phyloP scores from a whole-genome alignment of 1,284 basidiomycete genomes.

The Moesziomyces globuligerus region DNA sequence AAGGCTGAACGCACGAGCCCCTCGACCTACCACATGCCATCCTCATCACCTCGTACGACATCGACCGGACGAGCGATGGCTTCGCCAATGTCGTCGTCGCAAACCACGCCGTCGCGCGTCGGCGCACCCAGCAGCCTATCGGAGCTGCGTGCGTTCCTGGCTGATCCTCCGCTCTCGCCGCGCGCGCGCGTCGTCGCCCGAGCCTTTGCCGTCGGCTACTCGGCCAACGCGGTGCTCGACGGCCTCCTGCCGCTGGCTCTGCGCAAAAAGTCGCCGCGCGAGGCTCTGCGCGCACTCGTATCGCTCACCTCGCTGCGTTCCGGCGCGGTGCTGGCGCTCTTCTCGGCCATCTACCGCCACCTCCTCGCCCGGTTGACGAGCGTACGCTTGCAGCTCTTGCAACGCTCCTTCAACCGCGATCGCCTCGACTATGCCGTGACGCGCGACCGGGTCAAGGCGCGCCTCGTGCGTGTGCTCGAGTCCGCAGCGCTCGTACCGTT shows the following conservation, averaged over 20 bases:
- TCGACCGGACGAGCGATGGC: too few relatives aligned
- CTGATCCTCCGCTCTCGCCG: slow-evolving; percentile 34
- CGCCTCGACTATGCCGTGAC: slow-evolving; percentile 19
- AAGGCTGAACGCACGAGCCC: too few relatives aligned
- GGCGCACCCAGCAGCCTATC: slow-evolving; percentile 11
- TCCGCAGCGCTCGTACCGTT: slow-evolving; percentile 45
- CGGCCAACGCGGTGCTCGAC: slow-evolving; percentile 40
- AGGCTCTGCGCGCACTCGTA: slow-evolving; percentile 33
- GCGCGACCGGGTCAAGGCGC: slow-evolving; percentile 31
- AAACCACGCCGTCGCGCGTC: slow-evolving; percentile 26
- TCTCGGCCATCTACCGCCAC: slow-evolving; percentile 48
- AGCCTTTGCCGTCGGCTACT: slow-evolving; percentile 43
- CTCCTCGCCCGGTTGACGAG: slow-evolving; percentile 30
- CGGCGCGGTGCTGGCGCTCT: slow-evolving; percentile 44
- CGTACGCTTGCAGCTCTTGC: slow-evolving; percentile 26
- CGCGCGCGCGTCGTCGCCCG: slow-evolving; percentile 29
- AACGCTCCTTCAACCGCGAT: slow-evolving; percentile 11
- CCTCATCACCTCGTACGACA: too few relatives aligned
- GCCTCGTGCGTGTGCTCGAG: slow-evolving; percentile 29
- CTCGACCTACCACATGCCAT: too few relatives aligned
- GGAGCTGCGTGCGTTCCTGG: slow-evolving; percentile 13
- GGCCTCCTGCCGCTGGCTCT: slow-evolving; percentile 42
- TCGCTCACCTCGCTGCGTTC: slow-evolving; percentile 34
- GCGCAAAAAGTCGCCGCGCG: slow-evolving; percentile 34
- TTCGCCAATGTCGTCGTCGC: slow-evolving; percentile 34